Base-by-base conservation (phyloP, 2,329 filamentous ascomycete genomes). In the Penicillium sp. region DNA sequence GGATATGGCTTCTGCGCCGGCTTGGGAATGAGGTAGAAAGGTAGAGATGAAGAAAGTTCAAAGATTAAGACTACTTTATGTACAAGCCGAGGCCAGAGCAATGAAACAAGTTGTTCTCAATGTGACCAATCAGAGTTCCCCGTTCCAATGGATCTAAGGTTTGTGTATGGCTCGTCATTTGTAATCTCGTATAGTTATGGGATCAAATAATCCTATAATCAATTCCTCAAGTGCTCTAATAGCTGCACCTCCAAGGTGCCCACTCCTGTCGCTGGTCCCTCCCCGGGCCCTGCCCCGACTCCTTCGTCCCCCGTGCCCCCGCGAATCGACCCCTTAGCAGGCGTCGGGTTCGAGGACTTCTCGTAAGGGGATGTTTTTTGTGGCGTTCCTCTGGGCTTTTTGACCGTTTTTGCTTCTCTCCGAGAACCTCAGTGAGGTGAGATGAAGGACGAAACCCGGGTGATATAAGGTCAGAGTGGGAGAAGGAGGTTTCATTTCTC, bases 51-150 rank as follows among this genome's bases (percentile, higher is more conserved):
- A 51, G 19, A 17, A 33, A 22, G 4, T 1, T 10, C 13, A 24
- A 22, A 4, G n/a, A 15, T 51, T 10, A 10, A 19, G 49, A 35
- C 17, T 3, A 35, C 4, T 35, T 35, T 51, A 35, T 51, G 30
- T 33, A 35, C 9, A 22, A 17, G 49, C 10, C 30, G 26, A 12
- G 26, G 26, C 49, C 28, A 51, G 49, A 24, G 7, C 24, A 42
- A 50, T 17, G 38, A 30, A 12, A 6, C 81, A 82, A 78, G 4
- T 75, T 75, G 68, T 59, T 64, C 22, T 56, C 44, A 60, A 71
- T 66, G 61, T 71, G 67, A 35, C 69, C 69, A 71, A 71, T 71
- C 65, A 71, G 59, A 55, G 53, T 10, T 24, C 24, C 22, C 50
- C 4, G 35, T 37, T 37, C 35, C 8, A 15, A 37, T 37, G 12